These are phyloP conservation scores for Thermochaetoides thermophila DNA, from an alignment of 495 filamentous ascomycete genomes.

Conservation along the genomic window DNA sequence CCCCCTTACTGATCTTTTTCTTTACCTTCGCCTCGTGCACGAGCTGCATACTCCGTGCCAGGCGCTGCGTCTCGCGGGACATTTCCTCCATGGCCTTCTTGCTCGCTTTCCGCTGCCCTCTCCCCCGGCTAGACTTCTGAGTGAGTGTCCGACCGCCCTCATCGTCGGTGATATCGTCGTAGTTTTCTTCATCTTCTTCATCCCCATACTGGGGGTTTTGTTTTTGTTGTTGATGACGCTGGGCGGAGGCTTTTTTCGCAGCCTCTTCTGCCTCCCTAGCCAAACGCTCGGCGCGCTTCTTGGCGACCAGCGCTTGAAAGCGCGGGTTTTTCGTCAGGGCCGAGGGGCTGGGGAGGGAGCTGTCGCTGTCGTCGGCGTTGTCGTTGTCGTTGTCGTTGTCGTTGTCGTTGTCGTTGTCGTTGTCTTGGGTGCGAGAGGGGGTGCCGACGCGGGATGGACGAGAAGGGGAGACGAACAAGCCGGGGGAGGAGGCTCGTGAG, in stretches of 20 bases:
- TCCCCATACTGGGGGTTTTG: slow-evolving; percentile 14
- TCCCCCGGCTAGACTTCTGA: slow-evolving; percentile 34
- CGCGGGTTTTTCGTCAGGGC: slow-evolving; percentile 34
- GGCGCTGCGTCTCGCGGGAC: slow-evolving; percentile 78
- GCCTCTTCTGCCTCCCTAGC: slow-evolving; percentile 45
- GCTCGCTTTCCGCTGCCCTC: slow-evolving; percentile 71
- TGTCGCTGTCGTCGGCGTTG: slow-evolving; percentile 29
- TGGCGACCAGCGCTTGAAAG: slow-evolving; percentile 52
- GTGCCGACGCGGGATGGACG: slow-evolving; percentile 6
- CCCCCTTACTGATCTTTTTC: slow-evolving; percentile 79
- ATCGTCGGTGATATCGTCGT: slow-evolving; percentile 39
- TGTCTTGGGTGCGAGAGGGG: too few relatives aligned
- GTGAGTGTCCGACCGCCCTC: slow-evolving; percentile 43
- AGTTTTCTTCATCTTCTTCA: slow-evolving; percentile 31
- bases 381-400: slow-evolving; percentile 31
- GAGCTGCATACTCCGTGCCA: slow-evolving; percentile 79
- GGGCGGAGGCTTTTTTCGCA: slow-evolving; percentile 31
- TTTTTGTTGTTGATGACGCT: slow-evolving; percentile 19
- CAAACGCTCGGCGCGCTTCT: slow-evolving; percentile 54
- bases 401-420: slow-evolving; percentile 28
- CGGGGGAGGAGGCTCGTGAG: slow-evolving; percentile 16
- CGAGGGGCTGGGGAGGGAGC: slow-evolving; percentile 28
- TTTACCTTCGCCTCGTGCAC: slow-evolving; percentile 80
- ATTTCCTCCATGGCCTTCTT: slow-evolving; percentile 97
- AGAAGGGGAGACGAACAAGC: slow-evolving; percentile 30